Percentiles rank a stretch among this genome's conserved stretches.
Conservation (phyloP, 2,329 filamentous ascomycete species). For the Thermothelomyces thermophilus region DNA sequence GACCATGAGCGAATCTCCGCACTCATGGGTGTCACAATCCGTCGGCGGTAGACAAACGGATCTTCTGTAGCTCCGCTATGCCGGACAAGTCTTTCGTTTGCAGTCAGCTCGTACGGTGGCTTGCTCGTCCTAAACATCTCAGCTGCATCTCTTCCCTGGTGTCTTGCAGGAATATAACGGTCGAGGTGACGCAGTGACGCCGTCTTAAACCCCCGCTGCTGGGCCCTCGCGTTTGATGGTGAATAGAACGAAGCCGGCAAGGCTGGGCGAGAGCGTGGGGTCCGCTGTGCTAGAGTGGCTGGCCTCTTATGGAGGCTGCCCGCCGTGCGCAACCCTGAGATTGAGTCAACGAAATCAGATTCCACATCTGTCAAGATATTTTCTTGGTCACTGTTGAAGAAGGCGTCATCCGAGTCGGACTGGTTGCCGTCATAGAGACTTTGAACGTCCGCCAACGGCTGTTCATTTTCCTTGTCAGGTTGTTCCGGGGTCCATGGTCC, state of each 20-base stretch:
- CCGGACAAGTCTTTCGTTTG: slow-evolving; percentile 40
- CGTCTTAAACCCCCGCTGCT: slow-evolving; percentile 24
- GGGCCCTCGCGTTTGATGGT: slow-evolving; percentile 2
- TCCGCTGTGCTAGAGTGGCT: slow-evolving; percentile 15
- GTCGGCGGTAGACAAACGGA: slow-evolving; percentile 36
- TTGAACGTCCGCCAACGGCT: slow-evolving; percentile 4
- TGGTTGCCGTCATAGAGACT: slow-evolving; percentile 18
- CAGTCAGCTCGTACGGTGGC: slow-evolving; percentile 35
- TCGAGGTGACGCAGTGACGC: slow-evolving; percentile 32
- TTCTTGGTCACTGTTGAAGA: slow-evolving; percentile 10
- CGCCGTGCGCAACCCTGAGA: not conserved
- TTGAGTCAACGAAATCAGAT: not conserved
- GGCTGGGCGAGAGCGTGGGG: slow-evolving; percentile 8
- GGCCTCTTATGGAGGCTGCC: slow-evolving; percentile 5
- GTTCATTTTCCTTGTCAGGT: slow-evolving; percentile 5
- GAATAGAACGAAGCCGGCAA: slow-evolving; percentile 13
- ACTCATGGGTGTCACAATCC: slow-evolving; percentile 26
- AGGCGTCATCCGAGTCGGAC: slow-evolving; percentile 21
- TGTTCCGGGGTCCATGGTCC: slow-evolving; percentile 7
- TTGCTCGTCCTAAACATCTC: slow-evolving; percentile 44
- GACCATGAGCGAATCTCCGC: slow-evolving; percentile 23
- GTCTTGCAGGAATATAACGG: slow-evolving; percentile 45
- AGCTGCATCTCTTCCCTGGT: slow-evolving; percentile 29
- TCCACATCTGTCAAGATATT: not conserved
- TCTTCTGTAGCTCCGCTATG: slow-evolving; percentile 37